Percentiles rank a stretch among this genome's conserved stretches.
Evolutionary conservation across 192 early-diverging fungal species (phyloP).

Genomic region (Podila epicladia): DNA sequence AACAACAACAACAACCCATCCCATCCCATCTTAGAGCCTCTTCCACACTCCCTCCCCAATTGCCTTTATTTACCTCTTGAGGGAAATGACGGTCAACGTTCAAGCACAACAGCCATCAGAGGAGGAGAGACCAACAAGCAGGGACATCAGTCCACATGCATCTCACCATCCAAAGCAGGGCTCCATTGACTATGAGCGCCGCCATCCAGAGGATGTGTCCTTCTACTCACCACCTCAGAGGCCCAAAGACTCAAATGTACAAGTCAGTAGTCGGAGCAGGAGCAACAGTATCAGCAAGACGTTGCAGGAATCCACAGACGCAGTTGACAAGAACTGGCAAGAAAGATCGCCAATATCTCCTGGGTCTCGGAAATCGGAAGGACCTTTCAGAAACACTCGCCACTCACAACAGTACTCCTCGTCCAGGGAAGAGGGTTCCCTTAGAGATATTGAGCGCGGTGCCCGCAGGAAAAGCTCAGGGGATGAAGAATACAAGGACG

Average conservation of each 20-base stretch:
- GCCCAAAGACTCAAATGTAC: too few species aligned
- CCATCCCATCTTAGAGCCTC: neutral
- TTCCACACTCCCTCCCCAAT: neutral
- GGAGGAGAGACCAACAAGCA: neutral
- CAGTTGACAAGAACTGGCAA: too few species aligned
- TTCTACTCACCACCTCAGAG: neutral
- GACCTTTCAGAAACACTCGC: neutral
- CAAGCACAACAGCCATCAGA: neutral
- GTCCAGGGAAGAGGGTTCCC: neutral
- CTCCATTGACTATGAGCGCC: neutral
- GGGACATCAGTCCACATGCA: neutral
- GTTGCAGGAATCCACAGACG: too few species aligned
- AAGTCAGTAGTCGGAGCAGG: too few species aligned
- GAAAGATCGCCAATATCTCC: too few species aligned
- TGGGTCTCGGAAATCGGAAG: too few species aligned
- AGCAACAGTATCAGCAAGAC: too few species aligned
- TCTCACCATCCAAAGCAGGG: neutral
- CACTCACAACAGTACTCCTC: neutral
- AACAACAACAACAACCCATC: too few species aligned
- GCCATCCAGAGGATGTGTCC: neutral
- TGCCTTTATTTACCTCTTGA: neutral
- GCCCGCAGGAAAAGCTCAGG: neutral
- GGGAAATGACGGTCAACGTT: neutral
- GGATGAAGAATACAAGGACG: neutral
- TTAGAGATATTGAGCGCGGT: too few species aligned